Percentiles rank a stretch among this genome's conserved stretches.
phyloP scores from a whole-genome alignment of 495 filamentous ascomycete species.

The Aspergillus taichungensis region DNA sequence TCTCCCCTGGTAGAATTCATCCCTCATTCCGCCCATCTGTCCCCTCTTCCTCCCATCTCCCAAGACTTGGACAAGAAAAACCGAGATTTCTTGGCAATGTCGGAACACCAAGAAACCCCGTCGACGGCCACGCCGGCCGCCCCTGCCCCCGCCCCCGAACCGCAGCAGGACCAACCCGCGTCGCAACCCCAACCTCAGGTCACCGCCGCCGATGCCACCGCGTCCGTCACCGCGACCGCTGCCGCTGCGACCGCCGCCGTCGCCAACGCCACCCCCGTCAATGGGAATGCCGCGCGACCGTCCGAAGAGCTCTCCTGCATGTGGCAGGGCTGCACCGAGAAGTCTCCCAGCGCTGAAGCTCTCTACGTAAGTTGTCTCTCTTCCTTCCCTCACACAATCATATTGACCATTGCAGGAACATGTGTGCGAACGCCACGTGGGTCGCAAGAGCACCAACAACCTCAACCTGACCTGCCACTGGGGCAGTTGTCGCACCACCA shows the following conservation, averaged over 20 bases:
- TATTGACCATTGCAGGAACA: slow-evolving; percentile 62
- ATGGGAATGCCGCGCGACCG: slow-evolving; percentile 20
- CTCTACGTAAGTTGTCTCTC: slow-evolving; percentile 70
- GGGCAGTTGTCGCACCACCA: slow-evolving; percentile 91
- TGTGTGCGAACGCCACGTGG: slow-evolving; percentile 96
- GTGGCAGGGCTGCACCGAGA: slow-evolving; percentile 80
- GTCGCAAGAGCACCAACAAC: slow-evolving; percentile 98
- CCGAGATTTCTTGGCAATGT: slow-evolving; percentile 23
- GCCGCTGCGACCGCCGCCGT: slow-evolving; percentile 39
- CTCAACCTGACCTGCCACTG: slow-evolving; percentile 95
- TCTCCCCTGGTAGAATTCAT: neutral
- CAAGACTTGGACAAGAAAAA: slow-evolving; percentile 19
- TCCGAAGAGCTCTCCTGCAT: slow-evolving; percentile 66
- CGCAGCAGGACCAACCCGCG: slow-evolving; percentile 16
- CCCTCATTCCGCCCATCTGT: neutral
- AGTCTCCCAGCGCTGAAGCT: slow-evolving; percentile 65
- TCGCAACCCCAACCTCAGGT: slow-evolving; percentile 13
- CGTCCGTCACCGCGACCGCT: slow-evolving; percentile 30
- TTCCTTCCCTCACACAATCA: neutral
- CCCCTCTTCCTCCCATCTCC: slow-evolving; percentile 10
- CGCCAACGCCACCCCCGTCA: slow-evolving; percentile 25
- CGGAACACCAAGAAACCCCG: slow-evolving; percentile 20
- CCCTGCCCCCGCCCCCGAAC: slow-evolving; percentile 20
- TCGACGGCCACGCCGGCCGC: slow-evolving; percentile 13
- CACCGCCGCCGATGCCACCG: slow-evolving; percentile 11